phyloP scores from a whole-genome alignment of 345 rosid species.

The Jatropha curcas region DNA sequence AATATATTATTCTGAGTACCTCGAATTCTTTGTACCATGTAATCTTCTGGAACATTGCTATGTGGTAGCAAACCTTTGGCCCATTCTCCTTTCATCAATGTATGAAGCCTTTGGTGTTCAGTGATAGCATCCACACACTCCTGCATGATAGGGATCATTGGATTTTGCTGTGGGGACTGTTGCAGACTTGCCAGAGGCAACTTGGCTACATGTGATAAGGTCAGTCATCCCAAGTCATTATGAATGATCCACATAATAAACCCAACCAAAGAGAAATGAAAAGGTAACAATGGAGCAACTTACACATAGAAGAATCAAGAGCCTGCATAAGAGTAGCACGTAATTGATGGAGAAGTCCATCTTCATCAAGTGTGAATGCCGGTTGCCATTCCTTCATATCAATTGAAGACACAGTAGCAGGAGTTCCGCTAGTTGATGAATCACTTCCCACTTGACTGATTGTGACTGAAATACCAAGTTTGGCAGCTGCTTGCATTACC shows the following conservation, averaged over 20 bases:
- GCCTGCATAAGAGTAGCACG: slow-evolving; percentile 74
- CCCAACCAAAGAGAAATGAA: background rate
- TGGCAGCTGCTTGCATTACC: slow-evolving; percentile 87
- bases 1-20: slow-evolving; percentile 41
- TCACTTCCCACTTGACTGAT: slow-evolving; percentile 78
- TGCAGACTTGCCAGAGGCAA: slow-evolving; percentile 49
- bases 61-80: slow-evolving; percentile 85
- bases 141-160: slow-evolving; percentile 67
- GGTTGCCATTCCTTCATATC: slow-evolving; percentile 86
- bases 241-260: slow-evolving; percentile 20
- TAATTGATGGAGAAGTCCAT: slow-evolving; percentile 74
- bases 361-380: slow-evolving; percentile 75
- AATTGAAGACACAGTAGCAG: slow-evolving; percentile 47
- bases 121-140: slow-evolving; percentile 84
- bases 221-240: background rate
- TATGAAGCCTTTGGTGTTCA: slow-evolving; percentile 87
- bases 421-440: slow-evolving; percentile 42
- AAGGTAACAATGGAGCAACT: slow-evolving; percentile 28
- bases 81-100: slow-evolving; percentile 93
- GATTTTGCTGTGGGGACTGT: slow-evolving; percentile 67
- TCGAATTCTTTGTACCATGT: slow-evolving; percentile 70
- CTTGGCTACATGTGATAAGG: slow-evolving; percentile 50
- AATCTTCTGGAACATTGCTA: slow-evolving; percentile 68
- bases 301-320: slow-evolving; percentile 66
- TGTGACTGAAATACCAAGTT: slow-evolving; percentile 65